Conservation (phyloP, 2,329 filamentous ascomycete genomes). For the Phaeosphaeriaceae sp. region DNA sequence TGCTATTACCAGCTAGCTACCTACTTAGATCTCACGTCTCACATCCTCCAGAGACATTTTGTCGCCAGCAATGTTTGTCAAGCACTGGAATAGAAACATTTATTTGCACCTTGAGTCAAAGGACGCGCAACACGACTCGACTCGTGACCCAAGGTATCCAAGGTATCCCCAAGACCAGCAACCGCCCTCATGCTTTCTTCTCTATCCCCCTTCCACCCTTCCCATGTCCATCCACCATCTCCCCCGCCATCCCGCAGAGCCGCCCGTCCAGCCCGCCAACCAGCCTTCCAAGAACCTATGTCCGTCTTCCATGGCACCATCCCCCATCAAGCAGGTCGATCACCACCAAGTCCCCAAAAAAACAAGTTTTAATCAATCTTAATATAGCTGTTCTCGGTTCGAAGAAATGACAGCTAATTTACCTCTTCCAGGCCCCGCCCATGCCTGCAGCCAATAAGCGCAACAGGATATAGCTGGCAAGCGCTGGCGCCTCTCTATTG, state of each 20-base stretch:
- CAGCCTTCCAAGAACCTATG: constrained; percentile 9
- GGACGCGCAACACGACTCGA: constrained; percentile 1
- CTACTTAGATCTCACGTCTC: too few species aligned
- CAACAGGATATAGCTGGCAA: background rate
- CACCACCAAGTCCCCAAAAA: too few species aligned
- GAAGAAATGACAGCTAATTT: constrained; percentile 20
- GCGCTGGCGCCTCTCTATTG: background rate
- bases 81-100: too few species aligned
- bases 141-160: background rate
- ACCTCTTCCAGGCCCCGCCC: background rate
- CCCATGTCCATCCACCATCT: too few species aligned
- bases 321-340: background rate
- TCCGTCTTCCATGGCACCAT: background rate
- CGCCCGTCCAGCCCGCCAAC: constrained; percentile 30
- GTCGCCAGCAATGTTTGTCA: too few species aligned
- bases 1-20: too few species aligned
- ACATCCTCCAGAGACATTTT: too few species aligned
- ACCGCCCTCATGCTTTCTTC: constrained; percentile 4
- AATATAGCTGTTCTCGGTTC: constrained; percentile 12
- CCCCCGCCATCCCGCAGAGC: constrained; percentile 35
- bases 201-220: background rate
- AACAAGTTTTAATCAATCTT: constrained; percentile 7
- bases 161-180: constrained; percentile 12
- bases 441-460: background rate
- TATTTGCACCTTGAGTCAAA: too few species aligned